Conservation (phyloP, 169 alveolate genomes). For the Amoebophrya sp. region DNA sequence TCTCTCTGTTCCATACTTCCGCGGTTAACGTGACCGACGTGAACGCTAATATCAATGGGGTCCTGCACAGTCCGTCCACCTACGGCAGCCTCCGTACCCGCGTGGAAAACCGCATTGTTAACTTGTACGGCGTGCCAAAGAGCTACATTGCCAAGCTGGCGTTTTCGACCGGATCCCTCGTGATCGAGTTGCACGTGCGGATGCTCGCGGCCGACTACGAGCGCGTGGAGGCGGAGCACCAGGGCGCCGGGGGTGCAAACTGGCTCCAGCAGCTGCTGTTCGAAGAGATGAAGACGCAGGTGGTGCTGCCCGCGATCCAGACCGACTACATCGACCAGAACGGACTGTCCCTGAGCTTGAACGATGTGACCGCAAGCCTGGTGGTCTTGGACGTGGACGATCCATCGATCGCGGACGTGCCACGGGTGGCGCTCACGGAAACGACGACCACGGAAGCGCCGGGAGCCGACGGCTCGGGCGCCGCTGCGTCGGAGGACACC, state of each 20-base stretch:
- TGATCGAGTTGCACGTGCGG: not conserved
- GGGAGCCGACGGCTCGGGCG: no score
- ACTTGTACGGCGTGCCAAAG: not conserved
- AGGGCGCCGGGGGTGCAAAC: no score
- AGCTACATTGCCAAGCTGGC: not conserved
- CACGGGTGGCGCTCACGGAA: not conserved
- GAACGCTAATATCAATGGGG: not conserved
- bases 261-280: not conserved
- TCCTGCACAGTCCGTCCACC: not conserved
- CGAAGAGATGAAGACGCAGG: not conserved
- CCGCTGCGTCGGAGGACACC: no score
- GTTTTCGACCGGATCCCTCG: not conserved
- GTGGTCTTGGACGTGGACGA: not conserved
- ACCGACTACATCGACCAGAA: not conserved
- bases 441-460: not conserved
- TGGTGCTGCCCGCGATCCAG: not conserved
- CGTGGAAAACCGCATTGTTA: not conserved
- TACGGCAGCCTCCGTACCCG: not conserved
- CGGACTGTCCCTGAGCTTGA: not conserved
- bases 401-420: not conserved
- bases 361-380: not conserved
- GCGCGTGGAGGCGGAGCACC: not conserved
- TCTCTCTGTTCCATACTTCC: no score
- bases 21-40: no score
- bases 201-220: not conserved